Evolutionary conservation across 192 early-diverging fungal species (phyloP).

Genomic region (Coemansia sp.): DNA sequence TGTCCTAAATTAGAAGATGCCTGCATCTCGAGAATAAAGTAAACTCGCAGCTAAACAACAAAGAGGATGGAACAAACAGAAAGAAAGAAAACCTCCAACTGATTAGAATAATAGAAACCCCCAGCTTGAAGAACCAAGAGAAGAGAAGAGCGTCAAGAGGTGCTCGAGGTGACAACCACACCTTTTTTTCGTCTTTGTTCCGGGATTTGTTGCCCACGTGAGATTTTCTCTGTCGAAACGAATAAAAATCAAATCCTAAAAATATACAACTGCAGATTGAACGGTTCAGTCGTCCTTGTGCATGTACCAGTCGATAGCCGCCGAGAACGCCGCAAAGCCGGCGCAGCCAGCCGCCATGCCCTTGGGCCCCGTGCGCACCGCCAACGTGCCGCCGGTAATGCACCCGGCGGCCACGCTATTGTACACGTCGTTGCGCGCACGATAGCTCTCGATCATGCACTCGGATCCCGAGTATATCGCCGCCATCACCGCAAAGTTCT

Average conservation of each 20-base stretch:
- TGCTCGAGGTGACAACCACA: too few species aligned
- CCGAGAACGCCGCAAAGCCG: slow-evolving; percentile 92
- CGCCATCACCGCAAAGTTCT: slow-evolving; percentile 89
- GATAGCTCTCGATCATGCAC: slow-evolving; percentile 93
- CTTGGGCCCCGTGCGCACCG: slow-evolving; percentile 69
- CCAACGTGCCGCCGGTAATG: slow-evolving; percentile 83
- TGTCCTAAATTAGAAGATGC: slow-evolving; percentile 37
- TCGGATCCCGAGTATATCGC: slow-evolving; percentile 90
- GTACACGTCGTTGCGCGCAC: slow-evolving; percentile 92
- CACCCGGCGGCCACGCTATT: slow-evolving; percentile 88
- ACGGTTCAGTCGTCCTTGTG: slow-evolving; percentile 43
- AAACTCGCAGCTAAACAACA: too few species aligned
- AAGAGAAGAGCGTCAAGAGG: not conserved
- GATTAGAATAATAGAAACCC: not conserved
- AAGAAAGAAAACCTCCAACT: too few species aligned
- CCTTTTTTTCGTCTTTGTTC: too few species aligned
- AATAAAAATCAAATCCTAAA: not conserved
- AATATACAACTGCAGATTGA: not conserved
- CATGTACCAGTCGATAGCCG: slow-evolving; percentile 89
- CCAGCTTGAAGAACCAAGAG: not conserved
- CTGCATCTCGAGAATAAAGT: slow-evolving; percentile 20
- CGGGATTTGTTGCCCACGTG: too few species aligned
- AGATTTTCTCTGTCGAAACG: not conserved
- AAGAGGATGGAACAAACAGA: slow-evolving; percentile 8
- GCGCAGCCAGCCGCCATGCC: slow-evolving; percentile 77